Conservation (phyloP, 2,329 filamentous ascomycete species). For the Alternaria rosae region DNA sequence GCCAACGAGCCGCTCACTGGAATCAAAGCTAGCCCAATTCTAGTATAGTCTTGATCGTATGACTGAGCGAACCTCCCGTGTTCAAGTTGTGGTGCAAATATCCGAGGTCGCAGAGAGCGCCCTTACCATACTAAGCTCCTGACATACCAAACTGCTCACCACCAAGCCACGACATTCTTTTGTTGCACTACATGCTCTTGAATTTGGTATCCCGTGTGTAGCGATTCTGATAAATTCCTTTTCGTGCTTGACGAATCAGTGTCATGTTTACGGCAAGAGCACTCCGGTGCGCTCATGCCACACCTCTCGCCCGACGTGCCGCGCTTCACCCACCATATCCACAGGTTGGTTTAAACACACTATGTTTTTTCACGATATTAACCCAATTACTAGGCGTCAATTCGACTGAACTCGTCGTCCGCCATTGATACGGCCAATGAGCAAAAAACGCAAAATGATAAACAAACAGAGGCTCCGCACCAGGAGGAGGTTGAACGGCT, state of each 20-base stretch:
- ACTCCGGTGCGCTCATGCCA: background rate
- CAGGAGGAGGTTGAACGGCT: background rate
- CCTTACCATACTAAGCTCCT: background rate
- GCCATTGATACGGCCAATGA: background rate
- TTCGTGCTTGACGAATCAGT: background rate
- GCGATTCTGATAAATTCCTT: background rate
- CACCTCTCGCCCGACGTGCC: background rate
- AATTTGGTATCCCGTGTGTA: background rate
- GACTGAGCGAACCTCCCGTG: background rate
- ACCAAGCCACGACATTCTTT: background rate
- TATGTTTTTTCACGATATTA: background rate
- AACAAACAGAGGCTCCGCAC: background rate
- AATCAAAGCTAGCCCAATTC: background rate
- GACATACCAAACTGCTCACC: background rate
- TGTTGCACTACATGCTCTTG: background rate
- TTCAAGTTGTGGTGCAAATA: background rate
- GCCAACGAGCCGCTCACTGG: background rate
- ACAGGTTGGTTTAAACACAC: background rate
- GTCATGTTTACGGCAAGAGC: slow-evolving; percentile 7
- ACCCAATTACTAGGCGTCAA: background rate
- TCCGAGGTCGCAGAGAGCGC: background rate
- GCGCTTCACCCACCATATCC: background rate
- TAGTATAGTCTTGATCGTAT: background rate
- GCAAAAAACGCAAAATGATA: background rate
- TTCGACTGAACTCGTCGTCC: background rate